Base-by-base conservation (phyloP, 2,329 filamentous ascomycete genomes). In the Pseudocercospora ulei region DNA sequence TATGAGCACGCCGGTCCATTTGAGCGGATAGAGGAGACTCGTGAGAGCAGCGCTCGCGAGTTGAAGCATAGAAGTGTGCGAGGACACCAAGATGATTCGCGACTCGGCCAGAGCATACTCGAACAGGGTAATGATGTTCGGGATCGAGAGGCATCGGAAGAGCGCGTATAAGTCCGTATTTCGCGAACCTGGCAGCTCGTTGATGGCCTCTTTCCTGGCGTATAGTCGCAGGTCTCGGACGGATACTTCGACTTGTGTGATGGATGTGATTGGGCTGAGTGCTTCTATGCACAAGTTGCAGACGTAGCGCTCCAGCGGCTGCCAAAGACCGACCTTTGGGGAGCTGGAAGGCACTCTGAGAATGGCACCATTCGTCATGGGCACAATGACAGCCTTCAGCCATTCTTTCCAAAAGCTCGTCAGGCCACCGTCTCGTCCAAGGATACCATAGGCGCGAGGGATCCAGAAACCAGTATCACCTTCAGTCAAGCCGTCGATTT, bases 371-470 rank as follows among this genome's bases (percentile, higher is more conserved):
- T 93, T 86, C 1, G 79, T 86, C 90, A 96, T 98, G 17, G 90
- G 90, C 13, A 94, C 84, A n/a, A 90, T 70, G 6, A 96, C 74
- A 4, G 88, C 87, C 62, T 85, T 81, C 31, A 98, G 72, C 90
- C 90, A 98, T 60, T 98, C 90, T 62, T 96, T 96, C 87, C 88
- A 98, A 64, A 98, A 96, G 19, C 78, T 76, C 48, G 87, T 86
- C 64, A 92, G 74, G 44, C 77, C 80, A 7, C 72, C 71, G 58
- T 98, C 90, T 46, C 83, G 75, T 20, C 90, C 90, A 46, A 98
- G 70, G 46, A 98, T 80, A 42, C 90, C 90, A 57, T 93, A 98
- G 1, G 88, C 86, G 48, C 90, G 75, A 11, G 90, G 90, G 35
- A 85, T 86, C 90, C 90, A 98, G 44, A 96, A 78, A 2, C 88